Evolutionary conservation across 1,139 yeast genomes (phyloP).

Genomic region (Suzukiozyma palmioleophila): DNA sequence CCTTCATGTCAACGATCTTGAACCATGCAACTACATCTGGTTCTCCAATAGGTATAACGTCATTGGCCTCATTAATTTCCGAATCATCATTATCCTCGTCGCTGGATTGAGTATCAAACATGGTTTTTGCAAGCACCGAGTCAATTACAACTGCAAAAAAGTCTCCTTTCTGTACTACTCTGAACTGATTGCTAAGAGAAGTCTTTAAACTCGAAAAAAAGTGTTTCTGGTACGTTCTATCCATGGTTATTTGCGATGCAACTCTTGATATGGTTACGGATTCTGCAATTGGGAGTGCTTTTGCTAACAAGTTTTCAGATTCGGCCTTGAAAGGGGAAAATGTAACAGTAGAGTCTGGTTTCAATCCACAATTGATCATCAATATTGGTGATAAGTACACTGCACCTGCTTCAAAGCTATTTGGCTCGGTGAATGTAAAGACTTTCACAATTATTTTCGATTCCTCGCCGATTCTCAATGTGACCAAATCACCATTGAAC

Average conservation of each 20-base stretch:
- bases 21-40: constrained; percentile 88
- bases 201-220: constrained; percentile 61
- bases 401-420: constrained; percentile 27
- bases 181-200: constrained; percentile 52
- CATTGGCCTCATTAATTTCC: constrained; percentile 19
- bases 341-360: constrained; percentile 24
- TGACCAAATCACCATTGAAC: constrained; percentile 66
- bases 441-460: constrained; percentile 38
- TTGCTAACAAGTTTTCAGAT: constrained; percentile 13
- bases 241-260: constrained; percentile 69
- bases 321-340: constrained; percentile 17
- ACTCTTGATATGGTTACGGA: constrained; percentile 59
- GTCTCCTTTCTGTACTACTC: constrained; percentile 62
- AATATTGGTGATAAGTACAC: constrained; percentile 65
- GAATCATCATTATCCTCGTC: constrained; percentile 11
- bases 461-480: constrained; percentile 22
- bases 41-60: constrained; percentile 52
- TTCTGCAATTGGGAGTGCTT: constrained; percentile 34
- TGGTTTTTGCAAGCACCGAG: constrained; percentile 57
- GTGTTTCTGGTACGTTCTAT: constrained; percentile 58
- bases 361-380: constrained; percentile 45
- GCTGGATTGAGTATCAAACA: constrained; percentile 35
- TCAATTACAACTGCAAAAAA: constrained; percentile 77
- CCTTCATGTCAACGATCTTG: constrained; percentile 44
- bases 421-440: constrained; percentile 63